These are phyloP conservation scores for Blastobotrys americana DNA, from an alignment of 805 yeast genomes.

Conservation along the genomic window DNA sequence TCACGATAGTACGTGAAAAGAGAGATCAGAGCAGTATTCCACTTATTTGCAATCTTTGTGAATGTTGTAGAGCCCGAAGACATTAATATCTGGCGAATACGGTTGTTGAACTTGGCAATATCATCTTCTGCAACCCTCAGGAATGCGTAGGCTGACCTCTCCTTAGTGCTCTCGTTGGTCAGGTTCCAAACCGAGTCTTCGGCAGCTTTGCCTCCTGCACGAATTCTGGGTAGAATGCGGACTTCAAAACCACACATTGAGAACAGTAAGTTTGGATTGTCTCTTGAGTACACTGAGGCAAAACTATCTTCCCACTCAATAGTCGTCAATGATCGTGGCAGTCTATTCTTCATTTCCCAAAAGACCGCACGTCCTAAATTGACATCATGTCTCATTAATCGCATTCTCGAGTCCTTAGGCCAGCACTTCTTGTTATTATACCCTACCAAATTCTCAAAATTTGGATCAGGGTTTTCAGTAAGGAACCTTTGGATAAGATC, in stretches of 20 bases:
- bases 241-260: constrained; percentile 95
- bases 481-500: constrained; percentile 70
- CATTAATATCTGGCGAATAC: constrained; percentile 86
- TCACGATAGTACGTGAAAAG: constrained; percentile 87
- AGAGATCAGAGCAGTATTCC: constrained; percentile 90
- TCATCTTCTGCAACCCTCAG: constrained; percentile 77
- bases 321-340: constrained; percentile 68
- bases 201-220: constrained; percentile 46
- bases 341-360: constrained; percentile 78
- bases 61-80: constrained; percentile 94
- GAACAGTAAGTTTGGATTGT: constrained; percentile 81
- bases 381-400: constrained; percentile 83
- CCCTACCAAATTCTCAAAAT: constrained; percentile 76
- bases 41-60: constrained; percentile 85
- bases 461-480: constrained; percentile 86
- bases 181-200: constrained; percentile 93
- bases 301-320: constrained; percentile 73
- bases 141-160: constrained; percentile 82
- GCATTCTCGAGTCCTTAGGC: constrained; percentile 92
- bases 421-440: constrained; percentile 87
- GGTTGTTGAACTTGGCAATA: constrained; percentile 69
- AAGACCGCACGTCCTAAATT: constrained; percentile 85
- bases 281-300: constrained; percentile 83
- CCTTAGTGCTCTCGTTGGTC: constrained; percentile 60
- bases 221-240: constrained; percentile 67